phyloP scores from a whole-genome alignment of 2,329 filamentous ascomycete genomes.

The Huntiella omanensis region DNA sequence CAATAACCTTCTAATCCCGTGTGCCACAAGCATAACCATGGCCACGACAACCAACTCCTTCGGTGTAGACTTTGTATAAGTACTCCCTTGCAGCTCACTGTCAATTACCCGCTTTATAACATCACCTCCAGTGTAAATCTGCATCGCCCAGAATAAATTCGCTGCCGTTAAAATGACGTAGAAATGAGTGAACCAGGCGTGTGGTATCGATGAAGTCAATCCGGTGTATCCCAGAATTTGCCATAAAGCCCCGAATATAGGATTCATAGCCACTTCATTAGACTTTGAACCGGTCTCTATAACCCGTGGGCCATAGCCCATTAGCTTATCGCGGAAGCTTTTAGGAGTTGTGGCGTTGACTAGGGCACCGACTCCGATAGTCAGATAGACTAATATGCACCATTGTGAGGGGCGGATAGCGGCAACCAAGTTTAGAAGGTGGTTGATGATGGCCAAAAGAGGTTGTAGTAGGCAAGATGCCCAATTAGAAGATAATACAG shows the following conservation, averaged over 20 bases:
- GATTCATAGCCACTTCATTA: background rate
- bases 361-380: conserved; percentile 6
- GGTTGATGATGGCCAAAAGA: background rate
- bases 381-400: conserved; percentile 7
- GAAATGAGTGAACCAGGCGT: conserved; percentile 79
- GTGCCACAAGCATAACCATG: conserved; percentile 57
- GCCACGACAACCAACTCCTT: conserved; percentile 42
- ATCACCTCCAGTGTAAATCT: conserved; percentile 36
- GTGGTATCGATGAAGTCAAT: conserved; percentile 46
- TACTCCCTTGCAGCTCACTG: conserved; percentile 17
- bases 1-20: conserved; percentile 56
- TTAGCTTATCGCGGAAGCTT: conserved; percentile 25
- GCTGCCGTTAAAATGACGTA: conserved; percentile 54
- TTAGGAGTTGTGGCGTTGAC: conserved; percentile 7
- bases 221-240: conserved; percentile 10
- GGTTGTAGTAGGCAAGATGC: too few species aligned
- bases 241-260: background rate
- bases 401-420: conserved; percentile 11
- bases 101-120: conserved; percentile 29
- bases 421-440: background rate
- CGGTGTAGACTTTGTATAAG: conserved; percentile 27
- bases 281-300: background rate
- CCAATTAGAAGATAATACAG: too few species aligned
- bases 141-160: conserved; percentile 55
- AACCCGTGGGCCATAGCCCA: conserved; percentile 14